These are phyloP conservation scores for Xylaria sp. DNA, from an alignment of 2,329 filamentous ascomycete species.

Conservation along the genomic window DNA sequence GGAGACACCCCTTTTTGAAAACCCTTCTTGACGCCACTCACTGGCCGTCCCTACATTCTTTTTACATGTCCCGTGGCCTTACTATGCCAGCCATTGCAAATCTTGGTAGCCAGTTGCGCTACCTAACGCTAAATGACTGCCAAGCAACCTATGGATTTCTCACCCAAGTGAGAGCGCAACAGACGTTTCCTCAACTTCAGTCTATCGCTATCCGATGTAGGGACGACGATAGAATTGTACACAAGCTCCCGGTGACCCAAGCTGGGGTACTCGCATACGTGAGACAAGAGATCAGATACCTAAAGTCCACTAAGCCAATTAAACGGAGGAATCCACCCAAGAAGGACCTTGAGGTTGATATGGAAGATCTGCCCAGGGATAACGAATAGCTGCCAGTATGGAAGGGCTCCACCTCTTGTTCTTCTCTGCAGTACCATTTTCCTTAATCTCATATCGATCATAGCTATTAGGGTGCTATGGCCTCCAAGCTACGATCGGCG, in stretches of 20 bases:
- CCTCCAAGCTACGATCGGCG: no score
- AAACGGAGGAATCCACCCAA: no score
- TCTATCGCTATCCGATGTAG: background rate
- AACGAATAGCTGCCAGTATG: no score
- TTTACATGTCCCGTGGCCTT: background rate
- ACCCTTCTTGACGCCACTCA: background rate
- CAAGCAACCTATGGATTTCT: background rate
- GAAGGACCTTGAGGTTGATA: no score
- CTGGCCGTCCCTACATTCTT: background rate
- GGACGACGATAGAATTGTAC: no score
- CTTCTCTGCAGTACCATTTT: no score
- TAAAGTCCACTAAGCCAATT: background rate
- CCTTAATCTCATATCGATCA: no score
- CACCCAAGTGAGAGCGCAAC: background rate
- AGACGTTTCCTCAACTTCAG: background rate
- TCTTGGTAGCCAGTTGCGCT: background rate
- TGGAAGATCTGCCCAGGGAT: no score
- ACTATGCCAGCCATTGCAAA: background rate
- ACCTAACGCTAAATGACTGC: background rate
- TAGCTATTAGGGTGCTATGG: no score
- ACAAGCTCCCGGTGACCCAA: background rate
- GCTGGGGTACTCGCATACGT: background rate
- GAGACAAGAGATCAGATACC: background rate
- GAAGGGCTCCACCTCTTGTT: no score
- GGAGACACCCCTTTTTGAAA: background rate